phyloP scores from a whole-genome alignment of 306 rosid genomes.

The Ormosia semicastrata region DNA sequence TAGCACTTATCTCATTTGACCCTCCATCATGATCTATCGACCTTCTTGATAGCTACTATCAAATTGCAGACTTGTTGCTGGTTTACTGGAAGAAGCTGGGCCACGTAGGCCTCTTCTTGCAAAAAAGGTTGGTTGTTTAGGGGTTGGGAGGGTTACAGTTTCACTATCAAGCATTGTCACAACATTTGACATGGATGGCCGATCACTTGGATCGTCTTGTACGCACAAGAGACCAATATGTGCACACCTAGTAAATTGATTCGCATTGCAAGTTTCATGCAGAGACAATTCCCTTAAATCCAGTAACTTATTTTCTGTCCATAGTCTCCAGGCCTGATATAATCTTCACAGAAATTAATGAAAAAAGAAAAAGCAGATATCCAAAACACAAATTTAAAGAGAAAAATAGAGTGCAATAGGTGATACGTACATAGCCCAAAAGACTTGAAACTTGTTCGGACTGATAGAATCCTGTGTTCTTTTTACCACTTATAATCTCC shows the following conservation, averaged over 20 bases:
- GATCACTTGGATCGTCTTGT: constrained; percentile 36
- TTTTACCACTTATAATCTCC: constrained; percentile 43
- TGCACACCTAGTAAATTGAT: constrained; percentile 26
- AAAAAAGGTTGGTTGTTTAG: neutral
- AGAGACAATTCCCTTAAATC: constrained; percentile 30
- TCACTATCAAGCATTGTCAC: constrained; percentile 32
- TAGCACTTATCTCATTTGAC: neutral
- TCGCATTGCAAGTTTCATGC: constrained; percentile 12
- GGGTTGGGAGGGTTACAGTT: neutral
- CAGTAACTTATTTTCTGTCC: constrained; percentile 33
- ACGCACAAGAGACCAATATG: constrained; percentile 35
- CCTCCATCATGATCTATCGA: neutral
- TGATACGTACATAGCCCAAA: constrained; percentile 31
- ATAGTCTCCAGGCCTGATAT: constrained; percentile 35
- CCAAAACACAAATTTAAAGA: neutral
- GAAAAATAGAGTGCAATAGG: neutral
- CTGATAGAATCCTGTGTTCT: constrained; percentile 30
- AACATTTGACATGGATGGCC: constrained; percentile 25
- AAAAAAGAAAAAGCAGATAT: neutral
- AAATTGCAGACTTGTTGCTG: neutral
- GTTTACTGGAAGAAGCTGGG: constrained; percentile 19
- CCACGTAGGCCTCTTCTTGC: neutral
- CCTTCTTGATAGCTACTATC: neutral
- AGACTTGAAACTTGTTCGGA: constrained; percentile 33
- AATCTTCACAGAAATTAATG: neutral